Evolutionary conservation across 257 asterid genomes (phyloP).

Genomic region (Solanum phureja): DNA sequence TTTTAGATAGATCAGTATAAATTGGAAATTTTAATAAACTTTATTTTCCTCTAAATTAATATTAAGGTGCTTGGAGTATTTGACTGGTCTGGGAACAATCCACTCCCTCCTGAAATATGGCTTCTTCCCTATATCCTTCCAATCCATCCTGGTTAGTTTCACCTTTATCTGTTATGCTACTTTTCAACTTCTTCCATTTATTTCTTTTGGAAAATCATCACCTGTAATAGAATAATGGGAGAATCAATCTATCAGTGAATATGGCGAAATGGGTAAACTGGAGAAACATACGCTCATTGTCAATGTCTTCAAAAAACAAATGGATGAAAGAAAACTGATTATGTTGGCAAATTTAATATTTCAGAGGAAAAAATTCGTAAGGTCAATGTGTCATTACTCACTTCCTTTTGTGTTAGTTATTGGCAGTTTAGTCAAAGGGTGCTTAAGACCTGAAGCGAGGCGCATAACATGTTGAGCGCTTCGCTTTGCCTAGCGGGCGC

Average conservation of each 20-base stretch:
- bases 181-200: background rate
- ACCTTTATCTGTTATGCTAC: background rate
- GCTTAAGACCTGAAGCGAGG: background rate
- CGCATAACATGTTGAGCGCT: background rate
- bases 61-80: slow-evolving; percentile 87
- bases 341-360: background rate
- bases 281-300: background rate
- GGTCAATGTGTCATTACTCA: background rate
- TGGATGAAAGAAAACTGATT: background rate
- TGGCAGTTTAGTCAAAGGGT: background rate
- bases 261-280: background rate
- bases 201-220: background rate
- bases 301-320: background rate
- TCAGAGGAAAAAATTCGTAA: background rate
- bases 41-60: background rate
- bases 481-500: background rate
- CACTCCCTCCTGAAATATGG: slow-evolving; percentile 99
- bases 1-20: background rate
- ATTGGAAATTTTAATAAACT: background rate
- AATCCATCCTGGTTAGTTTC: slow-evolving; percentile 78
- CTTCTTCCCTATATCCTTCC: slow-evolving; percentile 80
- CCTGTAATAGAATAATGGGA: background rate
- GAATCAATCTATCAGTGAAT: background rate
- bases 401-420: background rate
- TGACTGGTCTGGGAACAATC: slow-evolving; percentile 99